phyloP scores from a whole-genome alignment of 352 stramenopile genomes.

The Phytophthora crassamura region DNA sequence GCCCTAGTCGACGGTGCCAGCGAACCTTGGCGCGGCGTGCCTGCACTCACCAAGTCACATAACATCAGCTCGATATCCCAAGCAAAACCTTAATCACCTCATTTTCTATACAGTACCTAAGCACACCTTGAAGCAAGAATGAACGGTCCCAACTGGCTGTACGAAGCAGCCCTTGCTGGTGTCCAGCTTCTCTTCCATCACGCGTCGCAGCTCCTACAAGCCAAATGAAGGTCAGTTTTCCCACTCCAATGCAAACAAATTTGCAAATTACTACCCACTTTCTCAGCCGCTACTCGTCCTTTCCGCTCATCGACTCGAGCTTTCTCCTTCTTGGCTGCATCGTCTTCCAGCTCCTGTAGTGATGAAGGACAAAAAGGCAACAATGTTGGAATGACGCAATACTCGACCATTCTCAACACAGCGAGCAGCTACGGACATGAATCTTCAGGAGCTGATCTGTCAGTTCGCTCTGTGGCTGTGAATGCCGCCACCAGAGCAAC shows the following conservation, averaged over 20 bases:
- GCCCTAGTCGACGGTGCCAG: slow-evolving; percentile 76
- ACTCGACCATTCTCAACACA: neutral
- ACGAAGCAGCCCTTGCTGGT: slow-evolving; percentile 79
- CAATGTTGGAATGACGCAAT: slow-evolving; percentile 1
- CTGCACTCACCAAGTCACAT: slow-evolving; percentile 26
- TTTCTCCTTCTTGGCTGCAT: slow-evolving; percentile 58
- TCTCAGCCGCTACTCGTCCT: slow-evolving; percentile 73
- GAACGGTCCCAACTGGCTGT: slow-evolving; percentile 75
- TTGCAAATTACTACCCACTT: slow-evolving; percentile 30
- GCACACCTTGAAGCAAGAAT: slow-evolving; percentile 83
- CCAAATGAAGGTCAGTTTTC: neutral
- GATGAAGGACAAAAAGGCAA: slow-evolving; percentile 6
- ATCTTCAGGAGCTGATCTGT: slow-evolving; percentile 14
- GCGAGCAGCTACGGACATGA: slow-evolving; percentile 14
- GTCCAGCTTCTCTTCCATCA: slow-evolving; percentile 83
- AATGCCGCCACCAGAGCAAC: slow-evolving; percentile 35
- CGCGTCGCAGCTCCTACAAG: slow-evolving; percentile 65
- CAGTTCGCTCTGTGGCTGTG: neutral
- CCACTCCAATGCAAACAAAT: neutral
- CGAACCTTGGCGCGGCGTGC: slow-evolving; percentile 85
- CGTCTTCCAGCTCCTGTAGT: slow-evolving; percentile 40
- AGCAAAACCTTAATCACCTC: neutral
- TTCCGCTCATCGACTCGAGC: slow-evolving; percentile 65
- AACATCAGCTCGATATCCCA: neutral
- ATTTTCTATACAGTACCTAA: slow-evolving; percentile 36